phyloP scores from a whole-genome alignment of 2,329 filamentous ascomycete species.

The Penicillium polonicum region DNA sequence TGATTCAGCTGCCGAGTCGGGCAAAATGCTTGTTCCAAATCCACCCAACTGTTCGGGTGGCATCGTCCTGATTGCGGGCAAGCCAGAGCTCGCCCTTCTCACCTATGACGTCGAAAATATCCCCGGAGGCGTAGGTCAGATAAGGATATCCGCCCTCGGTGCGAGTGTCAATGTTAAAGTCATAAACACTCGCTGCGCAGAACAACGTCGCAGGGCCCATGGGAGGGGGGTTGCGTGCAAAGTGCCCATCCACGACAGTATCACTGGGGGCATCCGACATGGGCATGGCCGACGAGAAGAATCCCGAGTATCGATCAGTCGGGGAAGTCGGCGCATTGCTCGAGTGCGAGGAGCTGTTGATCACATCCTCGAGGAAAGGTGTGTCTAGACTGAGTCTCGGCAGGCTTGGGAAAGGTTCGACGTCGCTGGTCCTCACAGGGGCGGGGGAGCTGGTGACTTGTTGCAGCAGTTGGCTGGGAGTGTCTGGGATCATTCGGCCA shows the following conservation, averaged over 20 bases:
- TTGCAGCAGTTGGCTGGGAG: slow-evolving; percentile 53
- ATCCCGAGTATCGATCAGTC: slow-evolving; percentile 64
- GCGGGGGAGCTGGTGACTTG: slow-evolving; percentile 37
- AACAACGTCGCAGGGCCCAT: slow-evolving; percentile 69
- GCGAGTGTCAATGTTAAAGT: slow-evolving; percentile 94
- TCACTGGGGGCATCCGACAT: slow-evolving; percentile 62
- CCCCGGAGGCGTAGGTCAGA: slow-evolving; percentile 89
- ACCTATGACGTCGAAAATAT: slow-evolving; percentile 90
- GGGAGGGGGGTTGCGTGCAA: slow-evolving; percentile 44
- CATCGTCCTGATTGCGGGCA: slow-evolving; percentile 93
- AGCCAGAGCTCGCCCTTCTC: slow-evolving; percentile 98
- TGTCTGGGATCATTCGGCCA: slow-evolving; percentile 51
- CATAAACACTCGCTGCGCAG: slow-evolving; percentile 88
- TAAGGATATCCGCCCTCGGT: slow-evolving; percentile 95
- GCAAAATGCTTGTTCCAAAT: slow-evolving; percentile 99
- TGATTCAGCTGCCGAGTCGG: slow-evolving; percentile 40
- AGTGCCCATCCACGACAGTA: slow-evolving; percentile 4
- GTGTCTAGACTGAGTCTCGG: slow-evolving; percentile 48
- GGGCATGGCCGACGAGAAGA: slow-evolving; percentile 86
- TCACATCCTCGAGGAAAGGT: slow-evolving; percentile 44
- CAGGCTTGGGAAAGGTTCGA: slow-evolving; percentile 39
- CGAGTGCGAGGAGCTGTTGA: slow-evolving; percentile 32
- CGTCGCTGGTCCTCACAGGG: slow-evolving; percentile 11
- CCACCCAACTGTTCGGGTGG: slow-evolving; percentile 78
- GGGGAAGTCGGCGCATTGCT: slow-evolving; percentile 34